Conservation (phyloP, 257 asterid species). For the Solanum pimpinellifolium region DNA sequence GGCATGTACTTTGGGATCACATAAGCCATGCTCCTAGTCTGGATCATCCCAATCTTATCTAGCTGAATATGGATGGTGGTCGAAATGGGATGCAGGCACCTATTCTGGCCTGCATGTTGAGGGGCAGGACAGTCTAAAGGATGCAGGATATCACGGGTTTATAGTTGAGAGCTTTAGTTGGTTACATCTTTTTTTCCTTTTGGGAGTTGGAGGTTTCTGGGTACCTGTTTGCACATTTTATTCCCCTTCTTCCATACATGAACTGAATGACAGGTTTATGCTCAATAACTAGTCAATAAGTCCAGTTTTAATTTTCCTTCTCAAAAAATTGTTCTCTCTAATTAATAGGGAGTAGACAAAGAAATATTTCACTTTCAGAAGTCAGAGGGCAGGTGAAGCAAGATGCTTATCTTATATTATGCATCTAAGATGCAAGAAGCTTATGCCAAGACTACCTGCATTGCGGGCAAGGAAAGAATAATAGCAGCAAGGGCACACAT, state of each 20-base stretch:
- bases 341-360: not conserved
- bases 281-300: not conserved
- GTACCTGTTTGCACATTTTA: not conserved
- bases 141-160: not conserved
- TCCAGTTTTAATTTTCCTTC: not conserved
- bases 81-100: not conserved
- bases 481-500: not conserved
- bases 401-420: not conserved
- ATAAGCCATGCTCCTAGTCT: not conserved
- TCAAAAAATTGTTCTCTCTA: not conserved
- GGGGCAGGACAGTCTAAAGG: not conserved
- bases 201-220: not conserved
- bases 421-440: not conserved
- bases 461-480: not conserved
- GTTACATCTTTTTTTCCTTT: not conserved
- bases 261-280: not conserved
- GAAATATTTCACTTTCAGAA: not conserved
- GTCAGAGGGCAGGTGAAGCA: not conserved
- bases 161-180: not conserved
- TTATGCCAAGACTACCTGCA: not conserved
- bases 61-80: not conserved
- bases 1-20: not conserved
- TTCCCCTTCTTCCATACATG: not conserved
- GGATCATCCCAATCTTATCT: not conserved
- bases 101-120: not conserved